Evolutionary conservation across 2,329 filamentous ascomycete genomes (phyloP), one percentile per base, ranked within the genome.

Genomic region (Colletotrichum sp.): DNA sequence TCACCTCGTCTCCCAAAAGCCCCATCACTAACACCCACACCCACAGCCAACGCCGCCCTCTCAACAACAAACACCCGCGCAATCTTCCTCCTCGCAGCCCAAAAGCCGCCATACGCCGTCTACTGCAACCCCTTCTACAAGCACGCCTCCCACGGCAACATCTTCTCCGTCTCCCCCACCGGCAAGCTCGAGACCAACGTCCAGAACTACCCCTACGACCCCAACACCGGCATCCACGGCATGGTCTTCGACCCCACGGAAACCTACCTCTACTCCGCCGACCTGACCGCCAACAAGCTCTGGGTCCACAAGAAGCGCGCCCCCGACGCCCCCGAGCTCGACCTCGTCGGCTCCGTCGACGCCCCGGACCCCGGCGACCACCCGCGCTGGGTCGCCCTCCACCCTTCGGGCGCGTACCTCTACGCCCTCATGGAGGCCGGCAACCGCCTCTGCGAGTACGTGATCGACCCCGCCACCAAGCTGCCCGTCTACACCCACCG

Each of bases 41-140:
- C 34, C 5, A 32, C 18, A 95, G 94, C 92, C 75, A 88, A 89
- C 79, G 95, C 95, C 66, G 89, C 92, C 79, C 91, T 91, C 77
- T 83, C 90, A 75, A 90, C 93, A 68, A 95, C 94, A 75, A 96
- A 96, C 85, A 98, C 95, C 7, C 92, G 95, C 77, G 95, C 95
- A 80, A 98, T 98, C 84, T 98, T 98, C 87, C 90, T 96, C 73
- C 91, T 98, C 66, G 94, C 95, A 34, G 94, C 95, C 26, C 90
- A 92, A 79, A 90, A 95, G 80, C 89, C 95, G 2, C 95, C 95
- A 0, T 95, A 95, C 84, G 91, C 91, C 79, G 94, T 98, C 77
- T 98, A 98, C 85, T 94, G 94, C 83, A 97, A 97, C 84, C 95
- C 95, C 10, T 98, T 98, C 85, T 98, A 98, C 88, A 91, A 95